A percentile compares a stretch with the other conserved stretches of the same genome.
Evolutionary conservation across 1,284 basidiomycete genomes (phyloP).

Genomic region (Inonotus obliquus): DNA sequence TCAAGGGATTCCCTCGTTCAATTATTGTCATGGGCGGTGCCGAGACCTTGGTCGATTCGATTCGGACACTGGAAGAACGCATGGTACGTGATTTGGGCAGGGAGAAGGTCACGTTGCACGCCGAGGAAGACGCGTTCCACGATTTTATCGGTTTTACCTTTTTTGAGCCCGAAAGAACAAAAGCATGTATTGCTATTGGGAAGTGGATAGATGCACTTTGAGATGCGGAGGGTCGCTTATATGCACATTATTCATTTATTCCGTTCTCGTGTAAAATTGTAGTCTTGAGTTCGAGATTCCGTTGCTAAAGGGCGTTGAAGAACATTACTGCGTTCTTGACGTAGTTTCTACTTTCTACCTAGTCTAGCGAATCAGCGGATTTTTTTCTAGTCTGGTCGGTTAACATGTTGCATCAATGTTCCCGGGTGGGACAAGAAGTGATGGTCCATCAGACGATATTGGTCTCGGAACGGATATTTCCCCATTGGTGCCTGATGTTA

Average conservation of each 20-base stretch:
- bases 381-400: not conserved
- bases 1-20: constrained; percentile 33
- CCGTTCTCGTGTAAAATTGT: not conserved
- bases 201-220: constrained; percentile 8
- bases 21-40: constrained; percentile 32
- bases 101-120: constrained; percentile 34
- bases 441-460: not conserved
- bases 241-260: not conserved
- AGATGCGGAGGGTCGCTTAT: not conserved
- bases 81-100: constrained; percentile 42
- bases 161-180: constrained; percentile 10
- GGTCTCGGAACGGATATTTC: not conserved
- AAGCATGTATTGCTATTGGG: constrained; percentile 8
- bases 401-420: not conserved
- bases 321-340: no score
- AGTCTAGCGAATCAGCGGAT: no score
- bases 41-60: constrained; percentile 32
- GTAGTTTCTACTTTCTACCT: no score
- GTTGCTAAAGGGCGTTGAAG: no score
- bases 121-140: constrained; percentile 23
- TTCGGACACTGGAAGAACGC: constrained; percentile 29
- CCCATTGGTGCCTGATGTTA: no score
- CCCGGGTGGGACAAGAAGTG: not conserved
- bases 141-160: constrained; percentile 19
- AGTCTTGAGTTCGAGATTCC: no score